These are phyloP conservation scores for Lichtheimia ornata DNA, from an alignment of 371 early-diverging fungal genomes.

Conservation along the genomic window DNA sequence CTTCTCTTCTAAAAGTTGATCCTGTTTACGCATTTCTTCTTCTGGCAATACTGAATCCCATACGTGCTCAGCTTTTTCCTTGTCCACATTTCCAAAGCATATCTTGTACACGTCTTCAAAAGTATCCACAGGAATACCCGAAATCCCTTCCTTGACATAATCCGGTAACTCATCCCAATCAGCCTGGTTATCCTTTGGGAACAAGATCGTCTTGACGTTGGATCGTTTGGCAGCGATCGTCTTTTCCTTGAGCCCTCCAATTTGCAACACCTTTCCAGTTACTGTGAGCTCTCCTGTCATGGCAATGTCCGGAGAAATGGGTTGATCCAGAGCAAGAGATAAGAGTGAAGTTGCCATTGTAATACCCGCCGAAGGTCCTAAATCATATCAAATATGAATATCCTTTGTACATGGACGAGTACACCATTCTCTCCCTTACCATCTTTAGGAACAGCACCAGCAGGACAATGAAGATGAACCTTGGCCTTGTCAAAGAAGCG, in stretches of 20 bases:
- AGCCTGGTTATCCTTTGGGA: constrained; percentile 86
- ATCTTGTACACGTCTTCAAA: constrained; percentile 75
- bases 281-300: constrained; percentile 98
- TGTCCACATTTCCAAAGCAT: constrained; percentile 42
- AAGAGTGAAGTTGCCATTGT: constrained; percentile 95
- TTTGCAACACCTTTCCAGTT: constrained; percentile 94
- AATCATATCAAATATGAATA: constrained; percentile 53
- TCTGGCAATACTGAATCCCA: constrained; percentile 36
- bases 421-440: constrained; percentile 91
- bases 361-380: constrained; percentile 92
- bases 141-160: constrained; percentile 88
- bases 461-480: constrained; percentile 96
- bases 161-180: constrained; percentile 96
- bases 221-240: constrained; percentile 95
- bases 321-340: constrained; percentile 82
- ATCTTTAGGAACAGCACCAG: constrained; percentile 98
- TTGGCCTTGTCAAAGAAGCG: constrained; percentile 86
- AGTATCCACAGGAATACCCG: constrained; percentile 80
- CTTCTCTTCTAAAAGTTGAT: background rate
- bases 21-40: constrained; percentile 18
- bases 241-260: constrained; percentile 97
- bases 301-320: constrained; percentile 81
- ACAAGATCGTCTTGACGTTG: constrained; percentile 85
- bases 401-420: constrained; percentile 82
- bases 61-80: constrained; percentile 36